Conservation (phyloP, 2,329 filamentous ascomycete species). For the Diaporthe vexans region DNA sequence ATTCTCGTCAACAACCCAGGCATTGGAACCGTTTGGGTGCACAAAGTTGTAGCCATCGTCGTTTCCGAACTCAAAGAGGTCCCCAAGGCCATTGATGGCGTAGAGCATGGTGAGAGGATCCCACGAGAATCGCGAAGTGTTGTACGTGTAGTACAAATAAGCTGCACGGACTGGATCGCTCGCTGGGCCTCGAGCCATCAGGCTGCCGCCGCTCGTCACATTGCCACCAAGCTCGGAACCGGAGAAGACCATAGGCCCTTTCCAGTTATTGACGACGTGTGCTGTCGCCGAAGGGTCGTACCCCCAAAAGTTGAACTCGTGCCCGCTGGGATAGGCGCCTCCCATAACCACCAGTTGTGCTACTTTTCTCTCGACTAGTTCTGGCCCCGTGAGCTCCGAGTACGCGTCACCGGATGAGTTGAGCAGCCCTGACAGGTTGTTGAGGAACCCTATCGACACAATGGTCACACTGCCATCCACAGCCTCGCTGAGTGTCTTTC, state of each 20-base stretch:
- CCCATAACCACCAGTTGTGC: constrained; percentile 66
- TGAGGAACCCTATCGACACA: constrained; percentile 60
- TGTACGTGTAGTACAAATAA: constrained; percentile 58
- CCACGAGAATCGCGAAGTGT: constrained; percentile 54
- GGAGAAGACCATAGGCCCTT: constrained; percentile 55
- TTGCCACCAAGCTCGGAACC: constrained; percentile 59
- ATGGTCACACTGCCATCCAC: constrained; percentile 53
- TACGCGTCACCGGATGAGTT: constrained; percentile 58
- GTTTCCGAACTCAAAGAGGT: constrained; percentile 55
- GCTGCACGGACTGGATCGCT: constrained; percentile 54
- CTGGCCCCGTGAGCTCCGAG: constrained; percentile 51
- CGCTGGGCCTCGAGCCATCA: constrained; percentile 51
- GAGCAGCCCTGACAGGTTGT: constrained; percentile 62
- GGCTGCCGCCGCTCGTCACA: constrained; percentile 55
- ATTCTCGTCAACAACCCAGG: constrained; percentile 56
- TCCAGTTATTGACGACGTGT: constrained; percentile 63
- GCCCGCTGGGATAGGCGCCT: constrained; percentile 61
- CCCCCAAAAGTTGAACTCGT: constrained; percentile 64
- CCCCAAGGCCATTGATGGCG: constrained; percentile 53
- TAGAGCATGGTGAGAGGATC: constrained; percentile 59
- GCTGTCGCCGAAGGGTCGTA: constrained; percentile 53
- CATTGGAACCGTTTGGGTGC: constrained; percentile 55
- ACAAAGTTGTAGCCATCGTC: constrained; percentile 58
- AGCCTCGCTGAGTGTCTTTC: constrained; percentile 57
- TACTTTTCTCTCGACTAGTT: constrained; percentile 60